Percentiles rank a stretch among this genome's conserved stretches.
phyloP scores from a whole-genome alignment of 768 basidiomycete genomes.

The Cystofilobasidium macerans region DNA sequence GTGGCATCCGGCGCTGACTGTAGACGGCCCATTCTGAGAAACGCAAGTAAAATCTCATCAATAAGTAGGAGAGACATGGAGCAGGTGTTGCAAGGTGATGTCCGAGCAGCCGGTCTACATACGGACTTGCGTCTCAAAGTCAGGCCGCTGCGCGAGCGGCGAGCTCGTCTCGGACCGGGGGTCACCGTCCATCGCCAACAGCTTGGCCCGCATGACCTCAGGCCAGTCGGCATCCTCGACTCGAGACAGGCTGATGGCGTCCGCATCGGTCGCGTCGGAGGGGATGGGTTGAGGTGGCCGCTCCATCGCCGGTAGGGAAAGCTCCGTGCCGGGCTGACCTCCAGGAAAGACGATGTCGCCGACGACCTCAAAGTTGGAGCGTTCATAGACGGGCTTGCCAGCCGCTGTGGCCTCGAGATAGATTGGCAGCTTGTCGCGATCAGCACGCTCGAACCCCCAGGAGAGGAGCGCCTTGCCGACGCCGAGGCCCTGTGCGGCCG shows the following conservation, averaged over 20 bases:
- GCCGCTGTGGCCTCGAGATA: background rate
- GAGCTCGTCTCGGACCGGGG: background rate
- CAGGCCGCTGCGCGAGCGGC: background rate
- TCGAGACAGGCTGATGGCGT: background rate
- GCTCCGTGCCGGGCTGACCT: no score
- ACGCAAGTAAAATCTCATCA: no score
- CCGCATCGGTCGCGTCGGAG: no score
- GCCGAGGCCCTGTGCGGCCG: background rate
- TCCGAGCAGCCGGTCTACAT: background rate
- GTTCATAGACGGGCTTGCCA: no score
- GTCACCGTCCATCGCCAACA: background rate
- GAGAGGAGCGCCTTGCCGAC: background rate
- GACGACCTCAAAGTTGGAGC: no score
- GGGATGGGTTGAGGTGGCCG: no score
- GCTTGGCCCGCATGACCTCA: background rate
- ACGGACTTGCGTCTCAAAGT: background rate
- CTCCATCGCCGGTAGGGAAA: no score
- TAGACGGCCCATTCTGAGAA: background rate
- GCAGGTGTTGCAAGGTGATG: no score
- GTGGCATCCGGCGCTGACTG: background rate
- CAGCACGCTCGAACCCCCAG: background rate
- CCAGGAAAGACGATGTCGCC: no score
- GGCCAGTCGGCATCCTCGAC: background rate
- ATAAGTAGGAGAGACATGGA: no score
- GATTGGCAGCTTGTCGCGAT: background rate